Base-by-base conservation (phyloP, 345 rosid genomes). In the Eutrema yunnanense region DNA sequence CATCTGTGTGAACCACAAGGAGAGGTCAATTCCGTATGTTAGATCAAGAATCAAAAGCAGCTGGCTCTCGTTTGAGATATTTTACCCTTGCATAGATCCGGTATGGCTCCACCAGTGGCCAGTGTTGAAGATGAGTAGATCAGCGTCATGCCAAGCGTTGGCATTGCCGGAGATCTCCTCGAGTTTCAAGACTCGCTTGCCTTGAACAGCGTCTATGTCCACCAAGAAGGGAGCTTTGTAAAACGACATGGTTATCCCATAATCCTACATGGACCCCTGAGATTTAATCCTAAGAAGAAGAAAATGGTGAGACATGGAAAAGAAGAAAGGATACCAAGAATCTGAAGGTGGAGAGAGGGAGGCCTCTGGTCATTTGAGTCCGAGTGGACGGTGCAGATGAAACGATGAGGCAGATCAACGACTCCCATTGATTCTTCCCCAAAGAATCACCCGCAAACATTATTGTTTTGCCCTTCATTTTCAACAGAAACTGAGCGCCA, bases 91-190 rank as follows among this genome's bases (percentile, higher is more conserved):
- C 72, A 83, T 85, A 69, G 88, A 76, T 4, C 96, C 94, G 48
- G 77, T 58, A 70, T 95, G 99, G 57, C 60, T 87, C 99, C 99
- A 95, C 98, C 99, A 95, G 44, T 95, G 99, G 9, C 99, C 99
- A 1, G 97, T 95, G 85, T 95, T 90, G 43, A 95, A 95, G 11
- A 81, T 69, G 65, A 95, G 80, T 8, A 95, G 84, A 68, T 95
- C 94, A 3, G 85, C 96, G 2, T 74, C 67, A 4, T 71, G 78
- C 96, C 96, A 95, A 7, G 81, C 85, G 2, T 85, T 85, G 29
- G 82, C 92, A 67, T 95, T 92, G n/a, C 80, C 84, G 3, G 90
- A 75, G 49, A 95, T 85, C 72, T 90, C 89, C 0, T 87, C 96
- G 0, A 92, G 82, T 66, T 69, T 86, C 12, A 95, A 78, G 19